phyloP scores from a whole-genome alignment of 306 rosid genomes.

The Albizia julibrissin region DNA sequence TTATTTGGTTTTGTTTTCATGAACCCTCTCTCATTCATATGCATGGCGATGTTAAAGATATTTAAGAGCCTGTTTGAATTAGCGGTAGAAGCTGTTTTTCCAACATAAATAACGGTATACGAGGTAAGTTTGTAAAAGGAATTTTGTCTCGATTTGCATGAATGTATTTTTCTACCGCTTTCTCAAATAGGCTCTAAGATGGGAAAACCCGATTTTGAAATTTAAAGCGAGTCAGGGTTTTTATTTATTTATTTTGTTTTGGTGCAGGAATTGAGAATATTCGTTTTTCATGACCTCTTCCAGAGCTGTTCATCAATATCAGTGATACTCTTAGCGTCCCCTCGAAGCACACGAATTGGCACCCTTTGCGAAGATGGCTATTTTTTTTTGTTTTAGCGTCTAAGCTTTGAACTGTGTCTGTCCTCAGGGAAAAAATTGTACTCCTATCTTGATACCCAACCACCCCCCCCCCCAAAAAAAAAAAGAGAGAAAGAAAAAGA shows the following conservation, averaged over 20 bases:
- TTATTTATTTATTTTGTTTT: background rate
- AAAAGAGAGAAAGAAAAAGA: background rate
- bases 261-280: slow-evolving; percentile 28
- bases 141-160: too few species aligned
- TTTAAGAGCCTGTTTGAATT: too few species aligned
- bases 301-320: background rate
- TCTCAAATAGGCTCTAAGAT: too few species aligned
- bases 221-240: background rate
- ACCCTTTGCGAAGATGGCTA: background rate
- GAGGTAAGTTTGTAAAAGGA: too few species aligned
- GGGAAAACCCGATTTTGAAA: slow-evolving; percentile 8
- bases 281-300: background rate
- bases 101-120: too few species aligned
- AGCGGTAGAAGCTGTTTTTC: too few species aligned
- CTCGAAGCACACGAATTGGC: background rate
- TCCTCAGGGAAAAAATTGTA: background rate
- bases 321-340: background rate
- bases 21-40: background rate
- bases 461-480: background rate
- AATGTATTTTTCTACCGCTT: too few species aligned
- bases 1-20: background rate
- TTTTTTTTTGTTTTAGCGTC: background rate
- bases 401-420: background rate
- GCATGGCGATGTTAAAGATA: background rate
- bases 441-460: background rate